Base-by-base conservation (phyloP, 2,329 filamentous ascomycete species). In the Fusarium verrucosum region DNA sequence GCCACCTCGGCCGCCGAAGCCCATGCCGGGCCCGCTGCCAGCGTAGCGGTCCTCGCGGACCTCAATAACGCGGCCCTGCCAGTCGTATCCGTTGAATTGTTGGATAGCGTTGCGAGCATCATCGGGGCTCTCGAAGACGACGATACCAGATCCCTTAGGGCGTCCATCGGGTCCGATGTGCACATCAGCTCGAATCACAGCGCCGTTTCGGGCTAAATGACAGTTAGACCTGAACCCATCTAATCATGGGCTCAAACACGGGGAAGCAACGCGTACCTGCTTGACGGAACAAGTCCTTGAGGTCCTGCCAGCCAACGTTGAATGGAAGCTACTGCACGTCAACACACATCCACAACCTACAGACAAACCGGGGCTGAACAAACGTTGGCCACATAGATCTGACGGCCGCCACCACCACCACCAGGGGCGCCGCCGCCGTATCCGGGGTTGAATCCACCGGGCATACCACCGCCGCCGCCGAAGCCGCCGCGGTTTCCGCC, bases 321-420 rank as follows among this genome's bases (percentile, higher is more conserved):
- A 94, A 99, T 19, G 95, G 95, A 71, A 99, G 91, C 95, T 99
- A 80, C 37, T 67, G 55, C 26, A 28, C 52, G 66, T 57, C 46
- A 70, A 62, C 32, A 66, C 41, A 32, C 42, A n/a, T 65, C 54
- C 59, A 66, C 33, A 23, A 46, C 26, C 19, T 46, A 35, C 41
- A 42, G 41, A 44, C 22, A 43, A 55, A 51, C 23, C 53, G 45
- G 58, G 60, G 57, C 65, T 52, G 70, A 79, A 96, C 94, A 87
- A 87, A 99, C 95, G 86, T 99, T 99, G 79, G 92, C 92, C 76
- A 99, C 88, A 79, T 97, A 99, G 79, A 99, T 93, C 82, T 98
- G 95, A 78, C 93, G 90, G 74, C 91, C 89, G 68, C 83, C 84
- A 65, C 65, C 70, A 47, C 83, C 84, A 51, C 79, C 80, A 56